These are phyloP conservation scores for Sporothrix curviconia DNA, from an alignment of 2,329 filamentous ascomycete species.

Conservation along the genomic window DNA sequence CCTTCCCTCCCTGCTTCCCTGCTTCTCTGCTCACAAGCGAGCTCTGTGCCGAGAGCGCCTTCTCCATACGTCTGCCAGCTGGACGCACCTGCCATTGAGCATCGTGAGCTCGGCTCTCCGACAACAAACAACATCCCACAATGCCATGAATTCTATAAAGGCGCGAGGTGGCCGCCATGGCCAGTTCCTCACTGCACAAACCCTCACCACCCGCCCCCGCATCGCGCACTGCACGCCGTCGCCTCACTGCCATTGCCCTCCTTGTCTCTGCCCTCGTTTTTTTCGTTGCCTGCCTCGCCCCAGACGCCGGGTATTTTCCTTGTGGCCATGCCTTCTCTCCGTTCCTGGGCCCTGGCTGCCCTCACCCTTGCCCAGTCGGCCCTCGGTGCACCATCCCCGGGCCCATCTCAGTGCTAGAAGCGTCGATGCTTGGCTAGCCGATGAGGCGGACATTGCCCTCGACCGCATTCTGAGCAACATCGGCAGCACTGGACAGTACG, in stretches of 20 bases:
- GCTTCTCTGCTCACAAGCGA: background rate
- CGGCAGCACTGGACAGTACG: constrained; percentile 46
- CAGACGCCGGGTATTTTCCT: background rate
- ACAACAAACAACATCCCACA: background rate
- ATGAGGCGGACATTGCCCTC: constrained; percentile 46
- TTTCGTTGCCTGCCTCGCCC: background rate
- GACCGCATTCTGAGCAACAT: constrained; percentile 53
- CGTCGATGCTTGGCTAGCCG: constrained; percentile 46
- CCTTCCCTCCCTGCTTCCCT: background rate
- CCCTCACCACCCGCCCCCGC: background rate
- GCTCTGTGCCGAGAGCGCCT: too few species aligned
- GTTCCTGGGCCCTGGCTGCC: constrained; percentile 10
- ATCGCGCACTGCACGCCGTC: background rate
- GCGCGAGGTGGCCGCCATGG: background rate
- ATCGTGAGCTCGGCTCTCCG: background rate
- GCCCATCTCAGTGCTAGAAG: background rate
- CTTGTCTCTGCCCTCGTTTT: background rate
- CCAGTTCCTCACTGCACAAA: background rate
- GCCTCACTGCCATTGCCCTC: background rate
- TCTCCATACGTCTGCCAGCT: too few species aligned
- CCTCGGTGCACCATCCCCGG: constrained; percentile 4
- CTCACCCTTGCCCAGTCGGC: constrained; percentile 5
- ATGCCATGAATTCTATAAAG: constrained; percentile 7
- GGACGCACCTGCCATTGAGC: background rate
- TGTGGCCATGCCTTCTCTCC: constrained; percentile 8